Conservation (phyloP, 805 yeast genomes). For the Candida sithepensis region DNA sequence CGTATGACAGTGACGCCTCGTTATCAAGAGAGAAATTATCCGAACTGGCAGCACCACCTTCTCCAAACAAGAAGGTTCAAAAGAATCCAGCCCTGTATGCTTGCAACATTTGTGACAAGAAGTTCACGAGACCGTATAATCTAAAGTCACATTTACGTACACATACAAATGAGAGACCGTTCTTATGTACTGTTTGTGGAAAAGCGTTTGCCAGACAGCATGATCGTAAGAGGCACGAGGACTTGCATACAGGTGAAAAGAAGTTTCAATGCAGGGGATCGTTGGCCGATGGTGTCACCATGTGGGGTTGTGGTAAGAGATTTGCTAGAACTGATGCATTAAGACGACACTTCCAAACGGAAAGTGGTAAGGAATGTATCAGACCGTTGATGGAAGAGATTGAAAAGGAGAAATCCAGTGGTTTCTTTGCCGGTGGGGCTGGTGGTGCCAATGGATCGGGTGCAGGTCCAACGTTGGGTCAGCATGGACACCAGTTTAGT, state of each 20-base stretch:
- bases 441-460: constrained; percentile 10
- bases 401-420: constrained; percentile 10
- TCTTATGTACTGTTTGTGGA: constrained; percentile 67
- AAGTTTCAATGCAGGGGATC: constrained; percentile 68
- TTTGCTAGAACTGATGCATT: constrained; percentile 81
- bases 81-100: constrained; percentile 72
- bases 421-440: constrained; percentile 3
- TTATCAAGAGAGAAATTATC: constrained; percentile 53
- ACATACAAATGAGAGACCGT: constrained; percentile 83
- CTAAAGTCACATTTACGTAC: constrained; percentile 88
- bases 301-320: constrained; percentile 79
- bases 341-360: constrained; percentile 76
- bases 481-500: constrained; percentile 4
- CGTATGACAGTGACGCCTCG: constrained; percentile 29
- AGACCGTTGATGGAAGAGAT: constrained; percentile 63
- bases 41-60: constrained; percentile 58
- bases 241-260: constrained; percentile 73
- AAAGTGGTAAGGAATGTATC: constrained; percentile 71
- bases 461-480: constrained; percentile 4
- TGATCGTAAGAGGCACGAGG: constrained; percentile 73
- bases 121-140: constrained; percentile 90
- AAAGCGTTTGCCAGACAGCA: constrained; percentile 81
- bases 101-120: constrained; percentile 80
- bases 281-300: constrained; percentile 46
- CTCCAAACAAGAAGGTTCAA: constrained; percentile 49